Base-by-base conservation (phyloP, 83 land plant species). In the Picea abies region DNA sequence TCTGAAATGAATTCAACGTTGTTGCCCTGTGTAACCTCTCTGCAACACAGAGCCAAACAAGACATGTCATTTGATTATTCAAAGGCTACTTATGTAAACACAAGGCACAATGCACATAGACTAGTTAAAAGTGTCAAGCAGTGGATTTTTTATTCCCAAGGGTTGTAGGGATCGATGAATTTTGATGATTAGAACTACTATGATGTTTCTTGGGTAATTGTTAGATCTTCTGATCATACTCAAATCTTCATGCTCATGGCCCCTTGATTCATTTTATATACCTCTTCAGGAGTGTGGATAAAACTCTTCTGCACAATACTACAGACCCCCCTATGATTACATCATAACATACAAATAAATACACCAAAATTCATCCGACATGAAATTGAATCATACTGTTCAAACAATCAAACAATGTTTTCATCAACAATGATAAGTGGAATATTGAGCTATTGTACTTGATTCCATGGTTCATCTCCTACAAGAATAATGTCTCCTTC, bases 401-500 rank as follows among this genome's bases (percentile, higher is more conserved):
- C 5, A 80, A 58, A 26, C 25, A 68, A 39, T 60, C 3, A 76
- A 52, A 11, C 14, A 11, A 52, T 11, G 14, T 41, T 64, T 41
- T 4, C 29, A 3, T 60, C 19, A 5, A 22, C 64, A 25, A 39
- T 16, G 49, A 69, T 35, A 37, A 70, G 60, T 35, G 7, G 58
- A 44, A 23, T 70, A n/a, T 56, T 8, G n/a, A 32, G 16, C 47
- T 17, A 8, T 81, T 39, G 60, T 19, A 80, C 88, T 87, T 86
- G 89, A 90, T 4, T 69, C 90, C 93, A 93, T 44, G 93, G 90
- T 0, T 29, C 88, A 68, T 93, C 93, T 22, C 93, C 93, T n/a
- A 93, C 87, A 52, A 91, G 89, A 87, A 93, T 88, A 91, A 89
- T 91, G 78, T 91, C 93, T 0, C 90, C 93, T 82, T 93, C 93